Evolutionary conservation across 2,329 filamentous ascomycete genomes (phyloP).

Genomic region (Penicillium digitatum): DNA sequence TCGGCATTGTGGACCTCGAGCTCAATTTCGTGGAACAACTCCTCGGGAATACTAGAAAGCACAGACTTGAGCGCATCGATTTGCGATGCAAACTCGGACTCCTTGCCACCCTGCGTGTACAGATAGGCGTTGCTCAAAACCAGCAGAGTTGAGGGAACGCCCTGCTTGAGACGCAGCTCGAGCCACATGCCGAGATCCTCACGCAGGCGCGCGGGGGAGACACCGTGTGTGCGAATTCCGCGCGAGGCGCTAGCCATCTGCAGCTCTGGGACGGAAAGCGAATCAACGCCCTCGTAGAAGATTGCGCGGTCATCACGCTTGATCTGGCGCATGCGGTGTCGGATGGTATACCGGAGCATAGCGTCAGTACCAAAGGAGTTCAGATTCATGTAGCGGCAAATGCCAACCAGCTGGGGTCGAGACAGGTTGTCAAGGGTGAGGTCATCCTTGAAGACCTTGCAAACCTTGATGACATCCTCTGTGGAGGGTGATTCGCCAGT

Average conservation of each 20-base stretch:
- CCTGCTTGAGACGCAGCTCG: conserved; percentile 85
- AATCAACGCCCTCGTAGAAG: conserved; percentile 87
- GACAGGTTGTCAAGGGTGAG: conserved; percentile 95
- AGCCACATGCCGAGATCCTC: conserved; percentile 93
- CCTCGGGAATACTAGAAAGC: conserved; percentile 89
- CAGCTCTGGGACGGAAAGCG: conserved; percentile 85
- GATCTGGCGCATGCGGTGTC: conserved; percentile 97
- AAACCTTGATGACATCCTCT: conserved; percentile 95
- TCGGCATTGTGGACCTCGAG: conserved; percentile 96
- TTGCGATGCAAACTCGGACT: conserved; percentile 77
- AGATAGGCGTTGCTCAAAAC: conserved; percentile 97
- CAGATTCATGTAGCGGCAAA: conserved; percentile 97
- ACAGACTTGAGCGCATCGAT: conserved; percentile 91
- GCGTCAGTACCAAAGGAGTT: conserved; percentile 96
- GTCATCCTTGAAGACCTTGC: conserved; percentile 98
- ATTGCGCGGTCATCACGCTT: conserved; percentile 97
- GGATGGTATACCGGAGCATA: conserved; percentile 95
- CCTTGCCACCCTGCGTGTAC: conserved; percentile 74
- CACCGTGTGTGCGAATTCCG: conserved; percentile 85
- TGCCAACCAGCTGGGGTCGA: conserved; percentile 89
- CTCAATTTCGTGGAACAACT: conserved; percentile 99
- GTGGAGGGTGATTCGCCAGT: conserved; percentile 86
- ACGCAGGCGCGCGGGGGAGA: conserved; percentile 81
- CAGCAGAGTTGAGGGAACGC: conserved; percentile 91
- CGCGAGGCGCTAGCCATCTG: conserved; percentile 89